These are phyloP conservation scores for Sicyos edulis DNA, from an alignment of 306 rosid species.

Conservation along the genomic window DNA sequence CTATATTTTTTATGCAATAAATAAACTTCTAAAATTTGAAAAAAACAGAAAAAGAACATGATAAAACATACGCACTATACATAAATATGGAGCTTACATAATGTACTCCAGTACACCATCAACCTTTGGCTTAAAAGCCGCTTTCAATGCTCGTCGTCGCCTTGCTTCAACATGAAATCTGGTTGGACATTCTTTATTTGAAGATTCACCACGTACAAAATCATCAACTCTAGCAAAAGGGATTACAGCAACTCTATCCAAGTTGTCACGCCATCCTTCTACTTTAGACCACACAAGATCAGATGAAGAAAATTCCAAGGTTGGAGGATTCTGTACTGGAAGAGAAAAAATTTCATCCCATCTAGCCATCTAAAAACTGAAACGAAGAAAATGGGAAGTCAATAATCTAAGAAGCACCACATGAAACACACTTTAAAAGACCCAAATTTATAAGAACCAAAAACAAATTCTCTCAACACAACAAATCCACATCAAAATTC, in stretches of 20 bases:
- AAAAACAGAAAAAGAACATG: background rate
- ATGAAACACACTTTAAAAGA: background rate
- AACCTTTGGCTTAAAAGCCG: slow-evolving; percentile 69
- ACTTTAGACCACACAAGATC: slow-evolving; percentile 84
- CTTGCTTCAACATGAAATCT: slow-evolving; percentile 89
- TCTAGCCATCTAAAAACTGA: slow-evolving; percentile 54
- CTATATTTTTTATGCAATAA: slow-evolving; percentile 35
- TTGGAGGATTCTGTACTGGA: slow-evolving; percentile 86
- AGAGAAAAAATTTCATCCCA: slow-evolving; percentile 94
- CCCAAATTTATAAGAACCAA: background rate
- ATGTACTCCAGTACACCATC: slow-evolving; percentile 91
- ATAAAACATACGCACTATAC: background rate
- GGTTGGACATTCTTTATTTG: slow-evolving; percentile 71
- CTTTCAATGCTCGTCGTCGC: slow-evolving; percentile 46
- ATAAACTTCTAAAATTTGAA: slow-evolving; percentile 10
- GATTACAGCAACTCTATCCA: slow-evolving; percentile 73
- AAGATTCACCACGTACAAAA: slow-evolving; percentile 82
- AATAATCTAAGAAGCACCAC: background rate
- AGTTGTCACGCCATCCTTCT: slow-evolving; percentile 86
- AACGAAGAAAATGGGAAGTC: background rate
- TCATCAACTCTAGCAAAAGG: slow-evolving; percentile 85
- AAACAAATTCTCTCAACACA: background rate
- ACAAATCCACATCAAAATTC: background rate
- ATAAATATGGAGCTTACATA: slow-evolving; percentile 46
- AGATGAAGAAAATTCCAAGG: slow-evolving; percentile 58